Evolutionary conservation across 805 yeast genomes (phyloP).

Genomic region (Kodamaea lidongshanica): DNA sequence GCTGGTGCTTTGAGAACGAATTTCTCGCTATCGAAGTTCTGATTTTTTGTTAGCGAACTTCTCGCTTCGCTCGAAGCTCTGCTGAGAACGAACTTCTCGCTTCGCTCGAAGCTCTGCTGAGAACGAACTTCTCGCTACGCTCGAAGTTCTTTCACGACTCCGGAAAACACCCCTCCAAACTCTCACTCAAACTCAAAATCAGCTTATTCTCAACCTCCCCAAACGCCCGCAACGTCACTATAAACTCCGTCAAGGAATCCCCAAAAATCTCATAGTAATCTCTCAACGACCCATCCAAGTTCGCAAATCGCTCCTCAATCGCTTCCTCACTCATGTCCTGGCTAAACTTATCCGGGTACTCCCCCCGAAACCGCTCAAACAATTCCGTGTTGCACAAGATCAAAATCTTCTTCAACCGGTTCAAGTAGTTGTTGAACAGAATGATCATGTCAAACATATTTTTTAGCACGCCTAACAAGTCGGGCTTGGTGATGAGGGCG

Average conservation of each 20-base stretch:
- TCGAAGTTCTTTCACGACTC: too few species aligned
- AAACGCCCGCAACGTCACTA: constrained; percentile 38
- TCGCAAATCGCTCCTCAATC: constrained; percentile 36
- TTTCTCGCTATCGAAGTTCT: too few species aligned
- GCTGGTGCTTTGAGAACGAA: too few species aligned
- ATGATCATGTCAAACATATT: constrained; percentile 42
- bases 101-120: too few species aligned
- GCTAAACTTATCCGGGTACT: constrained; percentile 34
- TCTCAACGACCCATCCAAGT: constrained; percentile 34
- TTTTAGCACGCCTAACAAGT: constrained; percentile 42
- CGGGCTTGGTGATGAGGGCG: constrained; percentile 58
- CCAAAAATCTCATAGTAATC: constrained; percentile 42
- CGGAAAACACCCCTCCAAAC: constrained; percentile 35
- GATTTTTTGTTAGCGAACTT: too few species aligned
- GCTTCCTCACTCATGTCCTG: constrained; percentile 34
- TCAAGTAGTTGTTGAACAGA: constrained; percentile 43
- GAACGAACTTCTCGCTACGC: too few species aligned
- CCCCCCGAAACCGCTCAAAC: constrained; percentile 29
- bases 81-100: too few species aligned
- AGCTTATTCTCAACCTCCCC: constrained; percentile 48
- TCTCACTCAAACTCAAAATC: constrained; percentile 37
- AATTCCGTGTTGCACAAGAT: constrained; percentile 45
- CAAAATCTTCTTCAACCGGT: constrained; percentile 49
- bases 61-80: too few species aligned
- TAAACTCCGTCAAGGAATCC: constrained; percentile 39